Base-by-base conservation (phyloP, 495 filamentous ascomycete species). In the Tirmania nivea region DNA sequence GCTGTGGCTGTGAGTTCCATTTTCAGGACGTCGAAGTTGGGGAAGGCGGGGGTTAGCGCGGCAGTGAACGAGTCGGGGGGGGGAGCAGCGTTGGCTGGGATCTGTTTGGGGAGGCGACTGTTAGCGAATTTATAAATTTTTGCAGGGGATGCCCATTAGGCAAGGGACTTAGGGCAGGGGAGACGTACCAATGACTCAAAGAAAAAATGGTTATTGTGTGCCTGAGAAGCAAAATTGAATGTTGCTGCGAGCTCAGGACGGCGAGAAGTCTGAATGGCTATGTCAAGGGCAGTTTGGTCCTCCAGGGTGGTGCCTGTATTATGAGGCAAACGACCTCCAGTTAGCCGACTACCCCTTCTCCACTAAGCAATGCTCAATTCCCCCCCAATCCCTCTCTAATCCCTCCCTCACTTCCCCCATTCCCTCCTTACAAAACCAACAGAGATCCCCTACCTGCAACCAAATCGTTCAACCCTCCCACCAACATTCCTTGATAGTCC, bases 171-270 rank as follows among this genome's bases (percentile, higher is more conserved):
- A 10, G 19, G 36, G 0, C 21, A 21, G 34, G 55, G 45, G 25
- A 9, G 49, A 66, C 69, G 59, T 55, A 78, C 75, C 58, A 84
- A 66, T 61, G 73, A 69, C 59, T 73, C 69, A 75, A 96, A 96
- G 79, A 94, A 96, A 69, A 90, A 83, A 67, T 90, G 78, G 73
- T 95, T 95, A 76, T 96, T 95, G 71, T 84, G 80, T 53, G 86
- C 84, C 81, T 93, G 93, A 57, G 81, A 87, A 64, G 90, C 90
- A 63, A 89, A 77, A 73, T 97, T 97, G 77, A 97, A 97, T 57
- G 81, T 70, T 55, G 77, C 69, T 45, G 92, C 90, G 56, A 74
- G 70, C 53, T 75, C 71, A 35, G 87, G 77, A 56, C 89, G 77
- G 61, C 86, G 82, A 50, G 90, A 84, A 59, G 80, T 81, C 56